Evolutionary conservation across 768 basidiomycete species (phyloP), one percentile per base, ranked within the genome.

Genomic region (Cantharellus cinnabarinus): DNA sequence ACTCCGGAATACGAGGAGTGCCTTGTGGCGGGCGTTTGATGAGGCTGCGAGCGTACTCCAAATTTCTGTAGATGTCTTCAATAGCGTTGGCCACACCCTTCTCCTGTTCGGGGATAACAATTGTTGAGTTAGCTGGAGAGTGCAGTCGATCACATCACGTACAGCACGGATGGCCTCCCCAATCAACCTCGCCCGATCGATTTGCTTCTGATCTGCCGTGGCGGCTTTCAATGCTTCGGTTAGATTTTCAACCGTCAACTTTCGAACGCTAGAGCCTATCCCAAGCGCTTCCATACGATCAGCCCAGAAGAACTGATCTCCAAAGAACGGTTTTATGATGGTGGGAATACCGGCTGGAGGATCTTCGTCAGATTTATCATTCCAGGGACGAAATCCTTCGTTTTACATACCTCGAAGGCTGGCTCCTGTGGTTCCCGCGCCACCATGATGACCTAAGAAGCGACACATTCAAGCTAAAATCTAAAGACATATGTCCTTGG

Each of bases 301-400:
- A 2, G 89, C 89, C 90, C 90, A 98, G 72, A 97, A 94, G 68
- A 85, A 89, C 66, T 97, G 93, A 68, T 97, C 93, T 2, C 95
- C 94, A 65, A 98, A 99, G 77, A 98, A 99, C 0, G 95, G 94
- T 63, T 82, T 83, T 68, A 98, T 89, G 65, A 99, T 85, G 1
- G 93, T 98, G 0, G 95, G 94, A 57, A 90, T 85, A 4, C 89
- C 90, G 61, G 89, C 89, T 87, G 65, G 4, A 63, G 59, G 53
- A 54, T 35, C 50, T 41, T 58, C 51, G 14, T 2, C 37, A 4
- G 5, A 0, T 15, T 5, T 5, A 42, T 29, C 20, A 29, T 29
- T 29, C 20, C 37, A 34, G 54, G 35, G 52, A 1, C 35, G 35
- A 54, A 3, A 40, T 34, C 20, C 57, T 4, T 61, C 57, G 44